A percentile compares a stretch with the other conserved stretches of the same genome.
phyloP scores from a whole-genome alignment of 306 rosid species.

The Quercus variabilis region DNA sequence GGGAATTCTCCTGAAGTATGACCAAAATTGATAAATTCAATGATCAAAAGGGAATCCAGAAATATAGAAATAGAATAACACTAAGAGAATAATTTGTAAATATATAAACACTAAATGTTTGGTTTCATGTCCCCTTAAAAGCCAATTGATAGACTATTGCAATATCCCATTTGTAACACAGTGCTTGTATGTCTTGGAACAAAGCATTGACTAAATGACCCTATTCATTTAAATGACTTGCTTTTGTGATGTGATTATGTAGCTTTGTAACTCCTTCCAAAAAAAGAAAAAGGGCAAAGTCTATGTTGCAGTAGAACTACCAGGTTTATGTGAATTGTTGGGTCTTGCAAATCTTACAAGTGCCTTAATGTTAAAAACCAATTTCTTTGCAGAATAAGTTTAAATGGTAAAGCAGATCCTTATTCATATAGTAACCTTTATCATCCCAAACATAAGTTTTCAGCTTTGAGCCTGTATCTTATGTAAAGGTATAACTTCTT shows the following conservation, averaged over 20 bases:
- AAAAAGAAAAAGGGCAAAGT: neutral
- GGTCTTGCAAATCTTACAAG: neutral
- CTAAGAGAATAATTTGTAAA: neutral
- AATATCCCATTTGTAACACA: neutral
- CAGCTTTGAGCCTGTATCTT: neutral
- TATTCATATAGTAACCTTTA: neutral
- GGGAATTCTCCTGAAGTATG: conserved; percentile 60
- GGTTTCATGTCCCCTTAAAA: neutral
- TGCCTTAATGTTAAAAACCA: neutral
- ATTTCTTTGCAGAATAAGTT: neutral
- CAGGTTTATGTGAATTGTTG: neutral
- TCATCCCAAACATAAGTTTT: neutral
- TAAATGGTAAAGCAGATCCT: neutral
- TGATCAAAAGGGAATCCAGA: neutral
- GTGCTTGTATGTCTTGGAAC: neutral
- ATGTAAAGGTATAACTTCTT: neutral
- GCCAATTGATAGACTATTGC: neutral
- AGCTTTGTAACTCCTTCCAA: neutral
- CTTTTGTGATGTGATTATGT: neutral
- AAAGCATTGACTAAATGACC: neutral
- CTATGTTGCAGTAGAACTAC: neutral
- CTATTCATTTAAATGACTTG: neutral
- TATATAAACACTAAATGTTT: neutral
- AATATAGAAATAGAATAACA: conserved; percentile 8
- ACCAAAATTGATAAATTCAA: neutral